phyloP scores from a whole-genome alignment of 495 filamentous ascomycete genomes.

The Glarea lozoyensis region DNA sequence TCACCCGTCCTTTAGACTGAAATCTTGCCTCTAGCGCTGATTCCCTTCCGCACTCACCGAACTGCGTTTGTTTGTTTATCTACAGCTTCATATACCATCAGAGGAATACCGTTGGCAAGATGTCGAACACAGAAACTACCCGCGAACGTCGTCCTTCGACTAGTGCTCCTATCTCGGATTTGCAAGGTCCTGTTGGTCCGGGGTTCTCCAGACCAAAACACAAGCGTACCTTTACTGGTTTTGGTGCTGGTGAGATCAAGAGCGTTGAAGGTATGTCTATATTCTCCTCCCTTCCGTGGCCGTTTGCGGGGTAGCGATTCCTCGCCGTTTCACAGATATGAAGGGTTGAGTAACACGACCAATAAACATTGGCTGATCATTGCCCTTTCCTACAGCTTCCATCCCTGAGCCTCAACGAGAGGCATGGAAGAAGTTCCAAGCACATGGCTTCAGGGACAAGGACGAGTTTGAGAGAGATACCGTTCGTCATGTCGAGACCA shows the following conservation, averaged over 20 bases:
- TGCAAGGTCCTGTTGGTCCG: conserved; percentile 72
- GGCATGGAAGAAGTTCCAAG: conserved; percentile 75
- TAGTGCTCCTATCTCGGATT: conserved; percentile 70
- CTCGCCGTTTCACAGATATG: background rate
- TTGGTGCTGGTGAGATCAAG: conserved; percentile 86
- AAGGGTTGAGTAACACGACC: too few species aligned
- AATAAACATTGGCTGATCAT: background rate
- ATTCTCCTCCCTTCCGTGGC: too few species aligned
- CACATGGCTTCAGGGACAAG: conserved; percentile 62
- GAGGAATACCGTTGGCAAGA: conserved; percentile 2
- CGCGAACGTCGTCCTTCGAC: conserved; percentile 68
- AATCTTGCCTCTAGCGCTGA: too few species aligned
- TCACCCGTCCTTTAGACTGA: too few species aligned
- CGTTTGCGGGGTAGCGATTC: background rate
- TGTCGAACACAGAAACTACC: conserved; percentile 15
- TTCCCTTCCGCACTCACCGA: too few species aligned
- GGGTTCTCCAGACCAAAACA: conserved; percentile 78
- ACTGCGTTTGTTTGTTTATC: background rate
- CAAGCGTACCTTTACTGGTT: conserved; percentile 87
- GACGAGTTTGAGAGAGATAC: conserved; percentile 63
- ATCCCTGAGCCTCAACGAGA: conserved; percentile 86
- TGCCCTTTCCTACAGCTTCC: conserved; percentile 30
- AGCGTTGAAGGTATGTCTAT: conserved; percentile 60
- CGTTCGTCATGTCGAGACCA: conserved; percentile 92
- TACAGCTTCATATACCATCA: background rate